A percentile compares a stretch with the other conserved stretches of the same genome.
phyloP scores from a whole-genome alignment of 306 rosid genomes.

The Cucumis cinereus region DNA sequence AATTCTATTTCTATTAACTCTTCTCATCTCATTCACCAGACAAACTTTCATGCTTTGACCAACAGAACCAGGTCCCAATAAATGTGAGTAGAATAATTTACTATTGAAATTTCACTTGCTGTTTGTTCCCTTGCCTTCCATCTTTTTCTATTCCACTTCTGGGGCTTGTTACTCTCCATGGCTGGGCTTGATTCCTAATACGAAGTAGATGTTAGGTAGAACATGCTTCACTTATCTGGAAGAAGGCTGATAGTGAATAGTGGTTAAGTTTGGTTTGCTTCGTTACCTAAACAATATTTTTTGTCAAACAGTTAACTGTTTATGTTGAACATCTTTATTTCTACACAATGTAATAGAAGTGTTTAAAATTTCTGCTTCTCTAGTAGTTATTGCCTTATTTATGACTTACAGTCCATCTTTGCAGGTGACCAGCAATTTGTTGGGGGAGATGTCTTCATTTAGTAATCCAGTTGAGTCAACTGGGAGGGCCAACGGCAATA shows the following conservation, averaged over 20 bases:
- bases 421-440: conserved; percentile 36
- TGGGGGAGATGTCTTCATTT: conserved; percentile 30
- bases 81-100: conserved; percentile 44
- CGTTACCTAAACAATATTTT: background rate
- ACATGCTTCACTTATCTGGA: background rate
- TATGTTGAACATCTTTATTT: background rate
- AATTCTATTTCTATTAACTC: conserved; percentile 11
- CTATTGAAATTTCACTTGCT: background rate
- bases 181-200: background rate
- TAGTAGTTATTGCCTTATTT: background rate
- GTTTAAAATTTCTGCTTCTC: background rate
- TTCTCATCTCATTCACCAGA: conserved; percentile 23
- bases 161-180: background rate
- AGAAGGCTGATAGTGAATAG: background rate
- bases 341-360: background rate
- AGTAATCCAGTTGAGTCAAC: conserved; percentile 25
- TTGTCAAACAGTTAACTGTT: background rate
- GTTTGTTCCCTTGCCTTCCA: conserved; percentile 2
- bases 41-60: conserved; percentile 31
- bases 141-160: background rate
- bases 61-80: conserved; percentile 34
- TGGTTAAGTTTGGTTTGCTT: background rate
- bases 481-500: conserved; percentile 19
- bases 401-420: conserved; percentile 14
- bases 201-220: too few species aligned